These are phyloP conservation scores for Lasiosphaeriaceae sp. DNA, from an alignment of 495 filamentous ascomycete species.

Conservation along the genomic window DNA sequence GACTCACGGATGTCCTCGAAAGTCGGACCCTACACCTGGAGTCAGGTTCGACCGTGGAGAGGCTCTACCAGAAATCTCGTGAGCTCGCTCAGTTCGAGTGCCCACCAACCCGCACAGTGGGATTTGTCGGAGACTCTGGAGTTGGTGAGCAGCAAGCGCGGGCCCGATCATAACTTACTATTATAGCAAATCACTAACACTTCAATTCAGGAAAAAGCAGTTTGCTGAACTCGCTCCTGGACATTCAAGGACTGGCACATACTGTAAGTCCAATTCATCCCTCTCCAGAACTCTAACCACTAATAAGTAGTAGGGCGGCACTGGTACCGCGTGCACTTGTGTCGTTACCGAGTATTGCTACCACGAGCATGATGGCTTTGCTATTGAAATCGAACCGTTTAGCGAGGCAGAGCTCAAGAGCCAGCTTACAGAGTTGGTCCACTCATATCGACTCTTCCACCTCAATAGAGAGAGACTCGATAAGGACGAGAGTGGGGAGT, in stretches of 20 bases:
- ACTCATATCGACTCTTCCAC: slow-evolving; percentile 28
- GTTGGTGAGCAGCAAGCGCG: slow-evolving; percentile 26
- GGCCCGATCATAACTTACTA: background rate
- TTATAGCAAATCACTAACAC: background rate
- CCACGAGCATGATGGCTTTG: slow-evolving; percentile 29
- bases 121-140: slow-evolving; percentile 39
- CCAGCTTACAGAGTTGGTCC: slow-evolving; percentile 31
- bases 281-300: background rate
- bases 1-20: slow-evolving; percentile 24
- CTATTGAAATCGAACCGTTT: slow-evolving; percentile 33
- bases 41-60: slow-evolving; percentile 30
- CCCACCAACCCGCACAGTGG: slow-evolving; percentile 33
- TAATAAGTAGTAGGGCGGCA: slow-evolving; percentile 35
- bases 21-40: slow-evolving; percentile 28
- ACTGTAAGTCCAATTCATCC: slow-evolving; percentile 23
- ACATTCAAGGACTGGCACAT: slow-evolving; percentile 28
- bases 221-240: slow-evolving; percentile 38
- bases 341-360: slow-evolving; percentile 39
- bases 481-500: slow-evolving; percentile 15
- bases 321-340: slow-evolving; percentile 37
- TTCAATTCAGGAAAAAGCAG: slow-evolving; percentile 32
- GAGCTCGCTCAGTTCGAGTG: slow-evolving; percentile 30
- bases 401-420: slow-evolving; percentile 23
- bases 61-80: slow-evolving; percentile 23
- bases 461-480: slow-evolving; percentile 9